A percentile compares a stretch with the other conserved stretches of the same genome.
Evolutionary conservation across 2,329 filamentous ascomycete species (phyloP).

Genomic region (Epicoccum nigrum): DNA sequence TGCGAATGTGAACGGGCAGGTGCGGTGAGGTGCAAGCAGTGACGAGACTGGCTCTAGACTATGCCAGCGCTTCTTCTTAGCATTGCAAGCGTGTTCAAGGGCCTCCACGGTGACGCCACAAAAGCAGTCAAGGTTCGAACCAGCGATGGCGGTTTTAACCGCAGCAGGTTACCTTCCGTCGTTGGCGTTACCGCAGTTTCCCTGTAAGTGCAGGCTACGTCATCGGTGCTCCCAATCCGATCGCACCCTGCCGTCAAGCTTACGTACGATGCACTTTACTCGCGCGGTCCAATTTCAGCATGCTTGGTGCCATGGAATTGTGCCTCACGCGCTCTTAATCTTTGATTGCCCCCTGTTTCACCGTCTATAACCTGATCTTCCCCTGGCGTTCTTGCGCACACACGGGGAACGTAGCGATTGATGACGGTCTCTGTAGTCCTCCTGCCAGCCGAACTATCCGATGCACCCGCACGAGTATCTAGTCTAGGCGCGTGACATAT

Average conservation of each 20-base stretch:
- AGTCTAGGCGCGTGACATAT: conserved; percentile 5
- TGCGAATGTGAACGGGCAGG: conserved; percentile 2
- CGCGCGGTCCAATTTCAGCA: conserved; percentile 6
- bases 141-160: conserved; percentile 13
- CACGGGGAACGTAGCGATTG: not conserved
- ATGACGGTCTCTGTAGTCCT: conserved; percentile 1
- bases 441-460: conserved; percentile 9
- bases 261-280: not conserved
- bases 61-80: conserved; percentile 10
- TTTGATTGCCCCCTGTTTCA: too few species aligned
- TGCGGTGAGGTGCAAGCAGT: conserved; percentile 7
- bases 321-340: not conserved
- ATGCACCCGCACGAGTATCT: not conserved
- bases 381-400: too few species aligned
- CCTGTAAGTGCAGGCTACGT: conserved; percentile 10
- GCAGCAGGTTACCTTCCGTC: conserved; percentile 11
- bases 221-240: conserved; percentile 3
- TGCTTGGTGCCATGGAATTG: conserved; percentile 15
- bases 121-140: conserved; percentile 1
- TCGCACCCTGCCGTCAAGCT: not conserved
- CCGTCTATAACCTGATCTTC: too few species aligned
- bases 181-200: conserved; percentile 14
- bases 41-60: conserved; percentile 1
- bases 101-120: conserved; percentile 15
- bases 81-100: conserved; percentile 11